Evolutionary conservation across 495 filamentous ascomycete genomes (phyloP).

Genomic region (Tuber magnatum): DNA sequence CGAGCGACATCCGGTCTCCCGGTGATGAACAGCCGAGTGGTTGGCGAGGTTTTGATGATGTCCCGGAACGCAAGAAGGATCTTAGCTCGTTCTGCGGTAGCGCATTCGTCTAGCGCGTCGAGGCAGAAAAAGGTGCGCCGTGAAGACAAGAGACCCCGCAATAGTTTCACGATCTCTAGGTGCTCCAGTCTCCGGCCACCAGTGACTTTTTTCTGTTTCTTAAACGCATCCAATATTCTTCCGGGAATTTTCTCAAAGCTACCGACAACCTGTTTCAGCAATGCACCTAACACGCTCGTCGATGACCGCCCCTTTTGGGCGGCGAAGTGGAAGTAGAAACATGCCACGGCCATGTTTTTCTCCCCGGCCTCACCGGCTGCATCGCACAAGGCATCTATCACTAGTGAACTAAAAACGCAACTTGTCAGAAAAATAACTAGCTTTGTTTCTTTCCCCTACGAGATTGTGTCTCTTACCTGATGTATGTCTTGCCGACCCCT

Average conservation of each 20-base stretch:
- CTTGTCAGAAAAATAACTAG: not conserved
- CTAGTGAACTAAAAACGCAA: not conserved
- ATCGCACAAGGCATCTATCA: not conserved
- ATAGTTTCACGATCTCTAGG: not conserved
- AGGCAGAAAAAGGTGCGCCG: not conserved
- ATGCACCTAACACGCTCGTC: not conserved
- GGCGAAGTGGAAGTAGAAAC: not conserved
- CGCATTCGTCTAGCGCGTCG: not conserved
- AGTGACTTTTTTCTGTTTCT: not conserved
- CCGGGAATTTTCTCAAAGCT: not conserved
- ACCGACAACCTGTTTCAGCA: not conserved
- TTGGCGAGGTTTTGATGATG: not conserved
- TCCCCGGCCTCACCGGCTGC: too few relatives aligned
- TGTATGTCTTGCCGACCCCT: not conserved
- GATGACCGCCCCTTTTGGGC: too few relatives aligned
- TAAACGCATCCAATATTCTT: not conserved
- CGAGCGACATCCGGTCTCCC: not conserved
- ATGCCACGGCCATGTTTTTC: not conserved
- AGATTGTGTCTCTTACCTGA: not conserved
- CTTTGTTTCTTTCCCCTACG: not conserved
- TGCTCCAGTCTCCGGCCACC: not conserved
- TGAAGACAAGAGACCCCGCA: not conserved
- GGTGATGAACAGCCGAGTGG: not conserved
- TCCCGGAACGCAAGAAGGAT: not conserved
- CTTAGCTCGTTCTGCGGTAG: not conserved